Evolutionary conservation across 2,329 filamentous ascomycete genomes (phyloP).

Genomic region (Intubia oerlemansii): DNA sequence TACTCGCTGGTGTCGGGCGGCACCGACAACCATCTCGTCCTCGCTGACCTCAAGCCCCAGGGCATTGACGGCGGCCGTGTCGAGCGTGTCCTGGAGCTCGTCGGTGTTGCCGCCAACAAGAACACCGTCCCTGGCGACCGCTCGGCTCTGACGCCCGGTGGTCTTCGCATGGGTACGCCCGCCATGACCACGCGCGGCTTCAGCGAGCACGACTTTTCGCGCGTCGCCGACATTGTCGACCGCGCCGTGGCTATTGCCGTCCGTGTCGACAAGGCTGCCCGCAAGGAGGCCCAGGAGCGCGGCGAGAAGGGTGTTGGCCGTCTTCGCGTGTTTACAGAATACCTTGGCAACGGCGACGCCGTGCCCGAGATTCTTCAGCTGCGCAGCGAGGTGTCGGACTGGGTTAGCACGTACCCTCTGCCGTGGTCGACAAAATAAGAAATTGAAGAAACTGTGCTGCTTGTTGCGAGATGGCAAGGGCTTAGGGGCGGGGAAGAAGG

Average conservation of each 20-base stretch:
- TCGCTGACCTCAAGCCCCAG: conserved; percentile 79
- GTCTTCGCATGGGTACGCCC: conserved; percentile 81
- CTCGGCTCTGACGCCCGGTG: conserved; percentile 81
- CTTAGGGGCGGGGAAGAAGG: too few relatives aligned
- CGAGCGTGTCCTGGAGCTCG: conserved; percentile 74
- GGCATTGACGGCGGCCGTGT: conserved; percentile 75
- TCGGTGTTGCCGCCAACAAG: conserved; percentile 96
- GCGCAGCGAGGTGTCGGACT: conserved; percentile 53
- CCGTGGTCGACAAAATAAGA: conserved; percentile 41
- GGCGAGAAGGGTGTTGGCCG: conserved; percentile 43
- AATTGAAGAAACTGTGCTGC: too few relatives aligned
- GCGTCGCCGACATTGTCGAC: conserved; percentile 71
- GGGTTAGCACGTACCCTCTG: conserved; percentile 53
- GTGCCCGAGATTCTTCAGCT: conserved; percentile 53
- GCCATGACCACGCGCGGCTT: conserved; percentile 98
- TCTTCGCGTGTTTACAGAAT: conserved; percentile 46
- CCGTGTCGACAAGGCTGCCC: conserved; percentile 51
- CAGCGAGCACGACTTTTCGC: conserved; percentile 65
- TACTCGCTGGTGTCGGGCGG: conserved; percentile 86
- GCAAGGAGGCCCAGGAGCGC: conserved; percentile 44
- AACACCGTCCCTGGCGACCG: conserved; percentile 94
- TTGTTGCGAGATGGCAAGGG: too few relatives aligned
- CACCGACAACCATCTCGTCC: conserved; percentile 92
- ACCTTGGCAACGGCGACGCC: conserved; percentile 44
- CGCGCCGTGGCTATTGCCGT: conserved; percentile 61